Percentiles rank a stretch among this genome's conserved stretches.
Evolutionary conservation across 208 protist genomes (phyloP).

Genomic region (Blastocrithidia nonstop): DNA sequence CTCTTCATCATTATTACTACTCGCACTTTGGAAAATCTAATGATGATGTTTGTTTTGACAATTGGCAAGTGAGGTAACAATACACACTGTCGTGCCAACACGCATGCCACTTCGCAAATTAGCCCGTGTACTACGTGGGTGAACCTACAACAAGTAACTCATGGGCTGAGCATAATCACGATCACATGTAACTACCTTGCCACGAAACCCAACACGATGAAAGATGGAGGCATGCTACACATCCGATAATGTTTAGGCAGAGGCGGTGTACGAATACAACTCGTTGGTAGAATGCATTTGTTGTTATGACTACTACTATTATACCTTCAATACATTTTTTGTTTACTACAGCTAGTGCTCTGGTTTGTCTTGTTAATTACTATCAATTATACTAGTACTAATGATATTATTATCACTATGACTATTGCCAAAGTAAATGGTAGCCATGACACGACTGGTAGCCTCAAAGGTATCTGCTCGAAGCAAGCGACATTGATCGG

Average conservation of each 20-base stretch:
- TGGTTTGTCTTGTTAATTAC: too few species aligned
- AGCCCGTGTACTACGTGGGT: slow-evolving; percentile 32
- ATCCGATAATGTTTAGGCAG: slow-evolving; percentile 38
- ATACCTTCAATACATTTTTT: too few species aligned
- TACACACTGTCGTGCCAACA: slow-evolving; percentile 62
- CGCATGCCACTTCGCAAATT: slow-evolving; percentile 28
- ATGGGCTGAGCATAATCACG: slow-evolving; percentile 45
- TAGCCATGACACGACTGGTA: slow-evolving; percentile 14
- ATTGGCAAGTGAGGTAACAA: slow-evolving; percentile 51
- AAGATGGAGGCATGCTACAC: slow-evolving; percentile 57
- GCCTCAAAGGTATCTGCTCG: slow-evolving; percentile 81
- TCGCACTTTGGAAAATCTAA: too few species aligned
- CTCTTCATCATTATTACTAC: too few species aligned
- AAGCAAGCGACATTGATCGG: slow-evolving; percentile 55
- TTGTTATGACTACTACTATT: too few species aligned
- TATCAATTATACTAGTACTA: too few species aligned
- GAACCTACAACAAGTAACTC: slow-evolving; percentile 64
- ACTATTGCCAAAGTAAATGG: too few species aligned
- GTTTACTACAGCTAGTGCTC: too few species aligned
- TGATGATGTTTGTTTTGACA: too few species aligned
- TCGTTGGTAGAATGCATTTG: too few species aligned
- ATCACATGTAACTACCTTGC: slow-evolving; percentile 51
- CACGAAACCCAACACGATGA: slow-evolving; percentile 41
- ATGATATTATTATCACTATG: too few species aligned
- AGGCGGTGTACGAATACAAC: slow-evolving; percentile 32